phyloP scores from a whole-genome alignment of 768 basidiomycete species.

The Boletus insuetus region DNA sequence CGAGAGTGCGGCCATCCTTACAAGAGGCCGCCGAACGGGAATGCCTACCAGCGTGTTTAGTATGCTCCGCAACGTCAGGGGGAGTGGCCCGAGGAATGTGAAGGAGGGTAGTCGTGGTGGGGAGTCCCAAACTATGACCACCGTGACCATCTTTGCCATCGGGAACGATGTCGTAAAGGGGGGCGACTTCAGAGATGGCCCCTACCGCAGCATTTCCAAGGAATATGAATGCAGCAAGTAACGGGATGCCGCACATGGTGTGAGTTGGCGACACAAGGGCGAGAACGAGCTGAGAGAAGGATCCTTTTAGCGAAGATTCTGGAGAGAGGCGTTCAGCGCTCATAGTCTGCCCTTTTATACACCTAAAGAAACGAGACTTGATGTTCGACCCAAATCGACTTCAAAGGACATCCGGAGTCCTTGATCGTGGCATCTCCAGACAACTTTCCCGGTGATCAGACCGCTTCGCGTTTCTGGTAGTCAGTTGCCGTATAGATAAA shows the following conservation, averaged over 20 bases:
- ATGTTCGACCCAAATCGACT: neutral
- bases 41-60: too few species aligned
- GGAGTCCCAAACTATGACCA: neutral
- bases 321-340: neutral
- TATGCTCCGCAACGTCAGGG: too few species aligned
- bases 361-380: neutral
- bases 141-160: neutral
- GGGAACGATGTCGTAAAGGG: neutral
- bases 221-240: neutral
- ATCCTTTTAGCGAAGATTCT: neutral
- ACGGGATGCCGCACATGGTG: conserved; percentile 4
- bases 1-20: too few species aligned
- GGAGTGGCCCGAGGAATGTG: too few species aligned
- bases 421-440: too few species aligned
- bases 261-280: neutral
- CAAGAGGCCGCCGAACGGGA: too few species aligned
- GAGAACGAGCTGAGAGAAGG: neutral
- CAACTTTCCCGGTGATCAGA: too few species aligned
- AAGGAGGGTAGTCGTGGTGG: too few species aligned
- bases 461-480: too few species aligned
- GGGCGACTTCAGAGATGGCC: neutral
- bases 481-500: too few species aligned
- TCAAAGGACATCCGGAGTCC: too few species aligned
- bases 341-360: neutral
- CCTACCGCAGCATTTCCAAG: conserved; percentile 2